Evolutionary conservation across 768 basidiomycete species (phyloP).

Genomic region (Gymnopilus dilepis): DNA sequence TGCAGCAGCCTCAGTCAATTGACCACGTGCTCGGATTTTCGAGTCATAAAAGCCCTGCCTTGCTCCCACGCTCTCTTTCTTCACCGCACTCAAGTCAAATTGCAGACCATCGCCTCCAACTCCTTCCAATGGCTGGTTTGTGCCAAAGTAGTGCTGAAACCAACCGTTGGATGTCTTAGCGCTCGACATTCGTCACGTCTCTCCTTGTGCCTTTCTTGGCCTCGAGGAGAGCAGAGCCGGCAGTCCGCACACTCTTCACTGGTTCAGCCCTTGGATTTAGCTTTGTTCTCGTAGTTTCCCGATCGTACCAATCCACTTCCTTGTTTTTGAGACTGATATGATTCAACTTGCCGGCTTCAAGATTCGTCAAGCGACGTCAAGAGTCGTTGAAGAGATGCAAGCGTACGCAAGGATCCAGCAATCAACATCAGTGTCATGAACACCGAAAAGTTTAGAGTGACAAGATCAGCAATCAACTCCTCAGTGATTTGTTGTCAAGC

Average conservation of each 20-base stretch:
- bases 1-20: too few species aligned
- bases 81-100: slow-evolving; percentile 53
- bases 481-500: too few species aligned
- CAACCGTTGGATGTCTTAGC: slow-evolving; percentile 40
- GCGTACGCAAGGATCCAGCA: too few species aligned
- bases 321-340: neutral
- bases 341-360: neutral
- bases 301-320: neutral
- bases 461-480: too few species aligned
- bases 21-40: neutral
- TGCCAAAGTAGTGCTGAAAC: slow-evolving; percentile 50
- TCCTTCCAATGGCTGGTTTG: slow-evolving; percentile 38
- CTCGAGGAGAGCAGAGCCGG: slow-evolving; percentile 41
- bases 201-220: slow-evolving; percentile 25
- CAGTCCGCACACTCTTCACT: slow-evolving; percentile 35
- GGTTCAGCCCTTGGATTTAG: neutral
- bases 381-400: neutral
- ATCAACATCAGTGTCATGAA: too few species aligned
- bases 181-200: slow-evolving; percentile 36
- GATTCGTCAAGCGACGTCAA: neutral
- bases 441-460: too few species aligned
- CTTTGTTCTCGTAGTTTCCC: neutral
- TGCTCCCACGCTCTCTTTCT: slow-evolving; percentile 25
- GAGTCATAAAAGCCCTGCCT: neutral
- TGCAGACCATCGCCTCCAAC: slow-evolving; percentile 37